Evolutionary conservation across 176 grass and related monocot species (phyloP).

Genomic region (Paspalum vaginatum): DNA sequence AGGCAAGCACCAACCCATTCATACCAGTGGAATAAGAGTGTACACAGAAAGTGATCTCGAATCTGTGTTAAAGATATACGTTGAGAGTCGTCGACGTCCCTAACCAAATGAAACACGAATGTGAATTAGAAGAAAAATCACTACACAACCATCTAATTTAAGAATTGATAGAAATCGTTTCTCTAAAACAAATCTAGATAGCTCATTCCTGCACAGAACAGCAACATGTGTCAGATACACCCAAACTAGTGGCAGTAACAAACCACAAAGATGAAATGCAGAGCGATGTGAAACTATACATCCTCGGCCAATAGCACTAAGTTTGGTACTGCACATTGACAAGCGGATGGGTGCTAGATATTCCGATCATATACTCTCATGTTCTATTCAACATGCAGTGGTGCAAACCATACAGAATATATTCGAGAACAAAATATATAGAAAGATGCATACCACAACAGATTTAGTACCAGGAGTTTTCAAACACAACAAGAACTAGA

Average conservation of each 20-base stretch:
- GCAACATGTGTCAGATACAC: background rate
- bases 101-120: no score
- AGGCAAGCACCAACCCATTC: no score
- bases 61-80: no score
- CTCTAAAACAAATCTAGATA: conserved; percentile 75
- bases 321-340: background rate
- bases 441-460: background rate
- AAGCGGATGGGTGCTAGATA: background rate
- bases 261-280: no score
- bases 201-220: conserved; percentile 56
- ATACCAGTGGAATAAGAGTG: no score
- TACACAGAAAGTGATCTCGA: no score
- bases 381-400: background rate
- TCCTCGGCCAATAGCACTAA: background rate
- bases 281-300: background rate
- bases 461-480: background rate
- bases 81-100: no score
- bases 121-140: no score
- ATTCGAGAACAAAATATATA: conserved; percentile 1
- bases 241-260: background rate
- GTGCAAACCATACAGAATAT: background rate
- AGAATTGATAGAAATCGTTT: conserved; percentile 66
- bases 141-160: conserved; percentile 70
- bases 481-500: no score
- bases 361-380: background rate